Evolutionary conservation across 2,329 filamentous ascomycete genomes (phyloP).

Genomic region (Dothistroma pini): DNA sequence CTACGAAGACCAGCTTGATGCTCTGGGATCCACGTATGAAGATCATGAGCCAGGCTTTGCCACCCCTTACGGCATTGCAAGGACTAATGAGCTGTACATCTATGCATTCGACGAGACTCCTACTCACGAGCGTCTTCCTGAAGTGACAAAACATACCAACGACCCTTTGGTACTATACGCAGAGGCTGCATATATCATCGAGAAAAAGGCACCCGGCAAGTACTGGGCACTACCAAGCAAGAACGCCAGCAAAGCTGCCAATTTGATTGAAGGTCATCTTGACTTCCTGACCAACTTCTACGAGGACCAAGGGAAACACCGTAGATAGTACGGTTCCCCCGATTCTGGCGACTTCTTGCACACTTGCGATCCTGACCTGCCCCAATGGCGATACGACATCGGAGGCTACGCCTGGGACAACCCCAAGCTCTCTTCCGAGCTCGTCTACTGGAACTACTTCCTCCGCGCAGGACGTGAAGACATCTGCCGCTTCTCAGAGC

Average conservation of each 20-base stretch:
- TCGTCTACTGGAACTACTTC: constrained; percentile 63
- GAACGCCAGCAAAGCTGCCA: constrained; percentile 29
- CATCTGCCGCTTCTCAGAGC: constrained; percentile 58
- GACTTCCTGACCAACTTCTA: constrained; percentile 58
- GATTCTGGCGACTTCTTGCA: constrained; percentile 63
- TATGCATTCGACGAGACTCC: constrained; percentile 54
- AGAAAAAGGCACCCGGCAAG: constrained; percentile 52
- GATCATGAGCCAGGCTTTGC: constrained; percentile 56
- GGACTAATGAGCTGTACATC: constrained; percentile 55
- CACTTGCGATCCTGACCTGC: constrained; percentile 57
- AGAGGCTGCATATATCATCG: constrained; percentile 47
- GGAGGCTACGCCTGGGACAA: constrained; percentile 65
- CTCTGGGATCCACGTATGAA: constrained; percentile 61
- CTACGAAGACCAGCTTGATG: constrained; percentile 57
- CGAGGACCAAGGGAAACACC: constrained; percentile 52
- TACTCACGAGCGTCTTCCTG: constrained; percentile 44
- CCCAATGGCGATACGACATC: constrained; percentile 61
- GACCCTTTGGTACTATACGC: constrained; percentile 53
- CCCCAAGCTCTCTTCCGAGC: constrained; percentile 59
- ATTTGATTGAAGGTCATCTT: constrained; percentile 51
- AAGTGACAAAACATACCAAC: constrained; percentile 46
- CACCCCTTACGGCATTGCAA: constrained; percentile 56
- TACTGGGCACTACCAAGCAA: constrained; percentile 51
- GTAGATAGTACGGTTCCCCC: constrained; percentile 61
- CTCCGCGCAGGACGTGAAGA: constrained; percentile 56